Evolutionary conservation across 106 monocot species (phyloP), one percentile per base, ranked within the genome.

Genomic region (Posidonia australis): DNA sequence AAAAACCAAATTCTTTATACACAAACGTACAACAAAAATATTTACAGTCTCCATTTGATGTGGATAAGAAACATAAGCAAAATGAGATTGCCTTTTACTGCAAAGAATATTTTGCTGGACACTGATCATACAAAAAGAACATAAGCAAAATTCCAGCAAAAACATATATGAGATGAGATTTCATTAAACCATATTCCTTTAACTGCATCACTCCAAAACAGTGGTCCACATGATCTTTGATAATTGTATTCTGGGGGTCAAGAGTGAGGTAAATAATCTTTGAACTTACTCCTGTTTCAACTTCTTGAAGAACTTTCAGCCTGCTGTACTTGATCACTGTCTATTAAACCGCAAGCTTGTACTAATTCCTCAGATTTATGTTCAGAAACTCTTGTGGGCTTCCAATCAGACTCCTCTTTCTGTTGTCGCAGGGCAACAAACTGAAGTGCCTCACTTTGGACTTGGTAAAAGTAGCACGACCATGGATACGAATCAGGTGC

Each of bases 391-490:
- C 68, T 81, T 80, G 74, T 75, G 5, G 90, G 80, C 32, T 20
- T 87, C 85, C 78, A 83, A 9, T 79, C 70, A 10, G 75, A 73
- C 19, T 90, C 82, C 46, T 98, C 96, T 74, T 79, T 87, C 13
- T 23, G 60, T 70, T 73, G 77, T 5, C 96, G 69, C 20, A 98
- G 60, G 9, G 96, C 87, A 13, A 87, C 63, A 54, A 84, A 87
- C 11, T 87, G 90, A 30, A 98, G 81, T 45, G 90, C 84, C 67
- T 79, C 87, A 58, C 90, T 98, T 65, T 81, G 79, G 42, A 91
- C 82, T 77, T 87, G 87, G 61, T 98, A 98, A 0, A 98, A 58
- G 65, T 80, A 79, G 44, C 96, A 98, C 11, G 90, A 62, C 96
- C 96, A 98, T 7, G 90, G 96, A 78, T 85, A 91, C 17, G 81